Conservation (phyloP, 2,329 filamentous ascomycete species). For the Cladosporium sp. region DNA sequence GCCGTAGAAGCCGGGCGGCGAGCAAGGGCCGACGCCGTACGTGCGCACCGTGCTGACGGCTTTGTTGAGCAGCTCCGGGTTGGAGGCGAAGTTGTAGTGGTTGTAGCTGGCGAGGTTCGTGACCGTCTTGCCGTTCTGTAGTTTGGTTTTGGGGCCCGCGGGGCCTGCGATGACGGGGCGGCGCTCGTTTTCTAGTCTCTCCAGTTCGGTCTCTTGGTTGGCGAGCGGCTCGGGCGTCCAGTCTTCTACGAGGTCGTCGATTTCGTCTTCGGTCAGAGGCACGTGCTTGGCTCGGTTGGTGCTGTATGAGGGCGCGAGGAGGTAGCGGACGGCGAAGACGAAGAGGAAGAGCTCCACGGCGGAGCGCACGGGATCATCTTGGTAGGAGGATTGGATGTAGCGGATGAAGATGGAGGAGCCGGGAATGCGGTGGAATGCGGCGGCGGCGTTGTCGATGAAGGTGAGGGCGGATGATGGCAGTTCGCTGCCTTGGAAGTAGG, state of each 20-base stretch:
- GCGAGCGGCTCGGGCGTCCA: constrained; percentile 95
- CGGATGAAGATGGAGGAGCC: constrained; percentile 91
- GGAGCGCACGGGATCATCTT: constrained; percentile 91
- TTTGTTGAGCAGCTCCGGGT: constrained; percentile 90
- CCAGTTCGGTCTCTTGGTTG: constrained; percentile 64
- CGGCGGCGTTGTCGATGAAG: constrained; percentile 52
- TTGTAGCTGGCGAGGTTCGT: constrained; percentile 94
- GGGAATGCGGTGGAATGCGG: constrained; percentile 78
- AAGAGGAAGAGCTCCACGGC: constrained; percentile 91
- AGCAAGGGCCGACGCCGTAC: constrained; percentile 95
- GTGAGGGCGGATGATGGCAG: constrained; percentile 51
- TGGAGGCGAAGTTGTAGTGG: constrained; percentile 94
- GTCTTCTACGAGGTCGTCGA: constrained; percentile 93
- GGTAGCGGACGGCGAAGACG: constrained; percentile 90
- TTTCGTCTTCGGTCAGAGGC: constrained; percentile 88
- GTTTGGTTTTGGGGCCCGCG: constrained; percentile 83
- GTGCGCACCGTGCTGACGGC: constrained; percentile 90
- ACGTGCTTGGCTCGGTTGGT: constrained; percentile 88
- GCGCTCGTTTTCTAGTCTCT: constrained; percentile 79
- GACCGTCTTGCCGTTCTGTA: constrained; percentile 72
- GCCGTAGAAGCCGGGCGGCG: constrained; percentile 95
- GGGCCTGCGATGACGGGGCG: constrained; percentile 84
- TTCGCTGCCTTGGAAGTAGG: constrained; percentile 46
- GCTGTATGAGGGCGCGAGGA: constrained; percentile 87
- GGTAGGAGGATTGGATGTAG: constrained; percentile 96